Conservation (phyloP, 805 yeast genomes). For the Saccharomyces eubayanus region DNA sequence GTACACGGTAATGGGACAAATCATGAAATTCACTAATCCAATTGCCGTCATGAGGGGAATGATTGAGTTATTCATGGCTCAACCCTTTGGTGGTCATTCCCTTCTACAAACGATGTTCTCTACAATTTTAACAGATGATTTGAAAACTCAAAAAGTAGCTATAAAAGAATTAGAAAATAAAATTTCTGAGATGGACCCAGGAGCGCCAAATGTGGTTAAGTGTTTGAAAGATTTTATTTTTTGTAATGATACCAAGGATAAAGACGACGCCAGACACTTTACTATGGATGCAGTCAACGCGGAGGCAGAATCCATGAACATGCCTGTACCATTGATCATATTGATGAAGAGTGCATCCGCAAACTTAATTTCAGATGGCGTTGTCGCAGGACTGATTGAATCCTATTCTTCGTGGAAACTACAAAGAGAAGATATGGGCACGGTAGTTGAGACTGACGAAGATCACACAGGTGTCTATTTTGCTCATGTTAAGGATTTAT, state of each 20-base stretch:
- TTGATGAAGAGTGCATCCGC: slow-evolving; percentile 19
- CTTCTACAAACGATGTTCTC: slow-evolving; percentile 68
- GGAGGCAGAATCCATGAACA: slow-evolving; percentile 24
- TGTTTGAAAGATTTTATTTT: slow-evolving; percentile 29
- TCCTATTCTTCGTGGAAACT: slow-evolving; percentile 26
- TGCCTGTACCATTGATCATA: slow-evolving; percentile 23
- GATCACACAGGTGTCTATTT: slow-evolving; percentile 36
- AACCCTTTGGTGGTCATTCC: slow-evolving; percentile 59
- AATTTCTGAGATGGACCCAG: slow-evolving; percentile 16
- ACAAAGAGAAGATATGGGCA: slow-evolving; percentile 1
- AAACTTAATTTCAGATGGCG: slow-evolving; percentile 14
- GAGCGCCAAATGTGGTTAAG: slow-evolving; percentile 21
- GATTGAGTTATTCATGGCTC: slow-evolving; percentile 76
- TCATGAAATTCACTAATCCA: slow-evolving; percentile 80
- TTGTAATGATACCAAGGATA: slow-evolving; percentile 12
- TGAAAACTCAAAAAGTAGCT: slow-evolving; percentile 51
- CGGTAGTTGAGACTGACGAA: slow-evolving; percentile 15
- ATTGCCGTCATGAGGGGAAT: slow-evolving; percentile 70
- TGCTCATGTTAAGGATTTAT: slow-evolving; percentile 49
- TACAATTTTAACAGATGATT: slow-evolving; percentile 65
- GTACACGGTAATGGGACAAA: slow-evolving; percentile 64
- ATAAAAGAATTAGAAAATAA: slow-evolving; percentile 39
- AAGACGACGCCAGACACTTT: slow-evolving; percentile 25
- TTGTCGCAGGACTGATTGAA: slow-evolving; percentile 24
- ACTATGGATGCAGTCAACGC: slow-evolving; percentile 26